phyloP scores from a whole-genome alignment of 1,139 yeast genomes.

The Entelexis paramagnoliae region DNA sequence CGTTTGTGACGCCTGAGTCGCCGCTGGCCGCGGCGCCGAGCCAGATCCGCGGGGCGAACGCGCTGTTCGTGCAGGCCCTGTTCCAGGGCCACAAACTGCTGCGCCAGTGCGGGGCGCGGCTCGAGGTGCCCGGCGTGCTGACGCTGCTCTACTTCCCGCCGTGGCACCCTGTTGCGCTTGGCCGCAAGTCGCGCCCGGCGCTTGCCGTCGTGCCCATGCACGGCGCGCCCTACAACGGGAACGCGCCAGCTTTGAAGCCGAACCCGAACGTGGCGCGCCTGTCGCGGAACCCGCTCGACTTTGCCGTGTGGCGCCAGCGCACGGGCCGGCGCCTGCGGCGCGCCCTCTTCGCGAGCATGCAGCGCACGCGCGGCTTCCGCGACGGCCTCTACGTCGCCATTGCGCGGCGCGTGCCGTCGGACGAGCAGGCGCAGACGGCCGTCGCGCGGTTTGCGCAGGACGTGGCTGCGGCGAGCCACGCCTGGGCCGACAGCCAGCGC shows the following conservation, averaged over 20 bases:
- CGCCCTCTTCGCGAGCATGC: slow-evolving; percentile 30
- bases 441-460: slow-evolving; percentile 28
- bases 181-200: slow-evolving; percentile 46
- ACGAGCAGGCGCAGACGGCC: slow-evolving; percentile 28
- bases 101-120: slow-evolving; percentile 18
- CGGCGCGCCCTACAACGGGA: slow-evolving; percentile 29
- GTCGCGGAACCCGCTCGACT: slow-evolving; percentile 33
- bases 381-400: slow-evolving; percentile 44
- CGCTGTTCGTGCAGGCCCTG: slow-evolving; percentile 22
- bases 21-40: slow-evolving; percentile 21
- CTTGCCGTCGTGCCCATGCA: slow-evolving; percentile 26
- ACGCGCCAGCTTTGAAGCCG: background rate
- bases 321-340: slow-evolving; percentile 38
- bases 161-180: slow-evolving; percentile 37
- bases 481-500: slow-evolving; percentile 11
- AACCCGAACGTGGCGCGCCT: background rate
- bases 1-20: slow-evolving; percentile 24
- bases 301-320: slow-evolving; percentile 34
- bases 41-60: slow-evolving; percentile 27
- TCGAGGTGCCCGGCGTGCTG: slow-evolving; percentile 20
- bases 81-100: slow-evolving; percentile 18
- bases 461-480: background rate
- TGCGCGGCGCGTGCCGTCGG: slow-evolving; percentile 36
- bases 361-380: slow-evolving; percentile 25
- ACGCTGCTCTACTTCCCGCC: slow-evolving; percentile 37